Evolutionary conservation across 345 rosid species (phyloP).

Genomic region (Gossypium bickii): DNA sequence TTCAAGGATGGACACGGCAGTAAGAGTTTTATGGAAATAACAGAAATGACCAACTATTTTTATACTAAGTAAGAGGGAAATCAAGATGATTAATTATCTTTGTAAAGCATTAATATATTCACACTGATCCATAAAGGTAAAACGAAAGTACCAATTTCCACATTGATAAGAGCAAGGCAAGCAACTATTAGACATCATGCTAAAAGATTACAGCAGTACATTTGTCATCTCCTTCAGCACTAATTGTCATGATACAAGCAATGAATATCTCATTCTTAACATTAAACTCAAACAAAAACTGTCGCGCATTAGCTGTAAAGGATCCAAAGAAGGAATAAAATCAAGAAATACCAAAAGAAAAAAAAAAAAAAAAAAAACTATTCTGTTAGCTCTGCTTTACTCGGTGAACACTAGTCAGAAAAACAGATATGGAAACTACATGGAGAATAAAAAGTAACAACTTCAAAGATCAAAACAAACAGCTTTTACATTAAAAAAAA

Average conservation of each 20-base stretch:
- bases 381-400: background rate
- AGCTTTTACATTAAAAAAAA: background rate
- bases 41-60: background rate
- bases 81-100: background rate
- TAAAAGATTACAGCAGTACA: background rate
- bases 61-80: background rate
- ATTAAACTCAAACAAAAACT: background rate
- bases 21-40: background rate
- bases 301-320: background rate
- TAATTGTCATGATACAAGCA: background rate
- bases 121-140: background rate
- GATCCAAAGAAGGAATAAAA: background rate
- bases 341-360: background rate
- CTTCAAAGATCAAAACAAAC: constrained; percentile 8
- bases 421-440: background rate
- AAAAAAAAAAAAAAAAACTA: background rate
- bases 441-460: background rate
- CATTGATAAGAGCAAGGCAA: background rate
- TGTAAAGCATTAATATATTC: background rate
- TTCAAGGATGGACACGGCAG: background rate
- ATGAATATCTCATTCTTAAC: background rate
- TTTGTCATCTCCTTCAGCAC: background rate
- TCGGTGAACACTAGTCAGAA: background rate
- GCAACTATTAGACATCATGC: background rate
- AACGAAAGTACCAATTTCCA: background rate